Evolutionary conservation across 495 filamentous ascomycete species (phyloP).

Genomic region (Tirmania nivea): DNA sequence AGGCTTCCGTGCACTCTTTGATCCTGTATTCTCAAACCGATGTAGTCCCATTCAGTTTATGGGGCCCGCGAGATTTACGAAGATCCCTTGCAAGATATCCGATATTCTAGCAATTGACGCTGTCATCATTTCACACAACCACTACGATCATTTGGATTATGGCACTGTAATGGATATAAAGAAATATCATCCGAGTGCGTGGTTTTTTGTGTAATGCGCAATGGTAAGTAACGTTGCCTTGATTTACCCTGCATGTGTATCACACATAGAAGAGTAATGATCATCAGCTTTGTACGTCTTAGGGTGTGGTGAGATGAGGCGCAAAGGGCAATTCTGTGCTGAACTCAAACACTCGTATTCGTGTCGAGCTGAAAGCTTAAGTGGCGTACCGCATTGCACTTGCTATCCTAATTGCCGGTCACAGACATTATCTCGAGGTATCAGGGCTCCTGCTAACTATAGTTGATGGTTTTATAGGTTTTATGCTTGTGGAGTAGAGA

Average conservation of each 20-base stretch:
- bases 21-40: constrained; percentile 80
- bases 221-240: constrained; percentile 34
- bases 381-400: constrained; percentile 9
- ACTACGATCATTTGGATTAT: constrained; percentile 83
- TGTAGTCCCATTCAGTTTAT: constrained; percentile 55
- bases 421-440: too few relatives aligned
- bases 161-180: constrained; percentile 49
- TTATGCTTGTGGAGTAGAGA: constrained; percentile 30
- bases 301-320: too few relatives aligned
- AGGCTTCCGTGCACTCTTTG: constrained; percentile 77
- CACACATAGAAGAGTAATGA: too few relatives aligned
- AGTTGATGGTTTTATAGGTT: too few relatives aligned
- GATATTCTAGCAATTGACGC: constrained; percentile 72
- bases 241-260: not conserved
- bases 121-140: constrained; percentile 78
- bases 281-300: too few relatives aligned
- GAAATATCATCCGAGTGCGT: constrained; percentile 49
- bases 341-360: too few relatives aligned
- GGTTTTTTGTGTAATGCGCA: constrained; percentile 81
- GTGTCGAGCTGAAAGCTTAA: too few relatives aligned
- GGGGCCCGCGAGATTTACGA: constrained; percentile 64
- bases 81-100: constrained; percentile 50
- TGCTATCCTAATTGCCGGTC: too few relatives aligned
- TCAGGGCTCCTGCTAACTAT: too few relatives aligned
- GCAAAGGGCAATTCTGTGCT: too few relatives aligned